Percentiles rank a stretch among this genome's conserved stretches.
Evolutionary conservation across 2,329 filamentous ascomycete genomes (phyloP).

Genomic region (Fusarium sambucinum): DNA sequence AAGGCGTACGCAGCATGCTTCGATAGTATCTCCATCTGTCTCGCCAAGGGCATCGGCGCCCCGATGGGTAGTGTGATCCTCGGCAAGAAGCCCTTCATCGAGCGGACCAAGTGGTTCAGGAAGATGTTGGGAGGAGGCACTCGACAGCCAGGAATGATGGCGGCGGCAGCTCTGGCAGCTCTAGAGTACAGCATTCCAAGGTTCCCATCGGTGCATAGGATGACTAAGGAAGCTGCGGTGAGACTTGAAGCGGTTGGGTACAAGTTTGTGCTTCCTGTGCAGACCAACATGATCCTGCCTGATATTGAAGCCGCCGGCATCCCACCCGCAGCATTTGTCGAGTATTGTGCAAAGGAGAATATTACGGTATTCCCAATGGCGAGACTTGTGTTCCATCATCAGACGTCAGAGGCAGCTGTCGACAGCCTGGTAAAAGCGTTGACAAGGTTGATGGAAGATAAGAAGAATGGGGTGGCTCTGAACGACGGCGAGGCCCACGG

Average conservation of each 20-base stretch:
- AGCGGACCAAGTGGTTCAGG: conserved; percentile 57
- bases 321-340: conserved; percentile 39
- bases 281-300: conserved; percentile 48
- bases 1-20: conserved; percentile 74
- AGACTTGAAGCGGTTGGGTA: conserved; percentile 35
- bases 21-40: conserved; percentile 80
- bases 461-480: conserved; percentile 13
- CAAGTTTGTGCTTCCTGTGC: conserved; percentile 44
- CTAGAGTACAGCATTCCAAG: conserved; percentile 54
- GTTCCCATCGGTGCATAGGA: conserved; percentile 37
- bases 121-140: conserved; percentile 80
- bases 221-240: conserved; percentile 34
- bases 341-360: conserved; percentile 29
- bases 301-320: conserved; percentile 38
- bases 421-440: conserved; percentile 30
- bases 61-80: conserved; percentile 81
- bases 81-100: conserved; percentile 55
- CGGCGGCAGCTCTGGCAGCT: conserved; percentile 75
- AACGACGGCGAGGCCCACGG: conserved; percentile 17
- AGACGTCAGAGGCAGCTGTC: conserved; percentile 30
- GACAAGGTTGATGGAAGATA: conserved; percentile 28
- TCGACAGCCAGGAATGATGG: conserved; percentile 76
- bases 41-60: conserved; percentile 82
- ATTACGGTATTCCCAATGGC: conserved; percentile 34
- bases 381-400: conserved; percentile 40